Evolutionary conservation across 148 eudicot species (phyloP).

Genomic region (Limonium bicolor): DNA sequence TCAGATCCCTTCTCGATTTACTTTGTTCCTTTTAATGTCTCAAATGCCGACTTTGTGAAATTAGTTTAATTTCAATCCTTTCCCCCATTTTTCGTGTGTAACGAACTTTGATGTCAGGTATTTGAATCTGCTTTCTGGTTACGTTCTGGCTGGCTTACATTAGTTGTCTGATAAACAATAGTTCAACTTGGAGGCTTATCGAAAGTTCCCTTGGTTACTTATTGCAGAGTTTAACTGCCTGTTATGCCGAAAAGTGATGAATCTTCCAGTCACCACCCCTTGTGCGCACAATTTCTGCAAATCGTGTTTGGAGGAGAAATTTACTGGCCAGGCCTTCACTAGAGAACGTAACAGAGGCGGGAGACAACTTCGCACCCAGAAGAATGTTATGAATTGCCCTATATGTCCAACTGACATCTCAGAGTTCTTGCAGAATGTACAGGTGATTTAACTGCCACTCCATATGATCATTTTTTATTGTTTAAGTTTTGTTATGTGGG

Average conservation of each 20-base stretch:
- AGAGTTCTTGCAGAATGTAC: constrained; percentile 54
- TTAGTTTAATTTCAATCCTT: neutral
- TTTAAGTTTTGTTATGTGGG: no score
- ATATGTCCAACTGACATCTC: constrained; percentile 58
- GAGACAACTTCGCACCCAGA: constrained; percentile 51
- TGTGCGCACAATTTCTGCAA: constrained; percentile 90
- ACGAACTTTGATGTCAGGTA: no score
- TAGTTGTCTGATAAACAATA: no score
- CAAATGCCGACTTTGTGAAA: neutral
- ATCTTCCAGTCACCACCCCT: constrained; percentile 66
- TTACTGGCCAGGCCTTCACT: constrained; percentile 42
- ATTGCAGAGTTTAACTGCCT: constrained; percentile 55
- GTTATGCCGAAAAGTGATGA: constrained; percentile 56
- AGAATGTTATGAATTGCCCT: constrained; percentile 72
- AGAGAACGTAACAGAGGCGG: constrained; percentile 56
- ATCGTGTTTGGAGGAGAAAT: constrained; percentile 50
- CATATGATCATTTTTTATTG: no score
- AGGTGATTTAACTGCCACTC: no score
- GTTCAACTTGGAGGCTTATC: no score
- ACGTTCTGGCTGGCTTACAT: no score
- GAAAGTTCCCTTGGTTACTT: no score
- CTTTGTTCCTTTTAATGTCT: neutral
- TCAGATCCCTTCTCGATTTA: neutral
- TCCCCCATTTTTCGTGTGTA: neutral
- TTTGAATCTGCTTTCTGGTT: neutral